Percentiles rank a stretch among this genome's conserved stretches.
Conservation (phyloP, 2,329 filamentous ascomycete genomes). For the Curvularia hawaiiensis region DNA sequence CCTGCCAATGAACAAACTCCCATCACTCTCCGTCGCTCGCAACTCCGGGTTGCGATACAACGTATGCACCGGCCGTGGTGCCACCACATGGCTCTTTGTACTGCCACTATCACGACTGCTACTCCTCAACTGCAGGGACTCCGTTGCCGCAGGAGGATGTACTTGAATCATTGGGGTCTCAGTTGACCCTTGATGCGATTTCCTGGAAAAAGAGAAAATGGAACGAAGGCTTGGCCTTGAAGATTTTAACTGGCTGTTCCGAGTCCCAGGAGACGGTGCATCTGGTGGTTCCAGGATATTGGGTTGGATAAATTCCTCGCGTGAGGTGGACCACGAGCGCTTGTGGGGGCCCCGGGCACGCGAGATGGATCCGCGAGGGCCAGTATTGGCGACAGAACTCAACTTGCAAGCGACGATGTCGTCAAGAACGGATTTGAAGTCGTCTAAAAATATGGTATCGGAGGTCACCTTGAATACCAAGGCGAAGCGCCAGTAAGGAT, state of each 20-base stretch:
- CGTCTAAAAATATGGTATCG: conserved; percentile 45
- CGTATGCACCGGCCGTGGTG: conserved; percentile 26
- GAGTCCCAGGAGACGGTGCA: not conserved
- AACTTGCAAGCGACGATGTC: conserved; percentile 37
- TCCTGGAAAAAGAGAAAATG: conserved; percentile 24
- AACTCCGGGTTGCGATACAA: conserved; percentile 18
- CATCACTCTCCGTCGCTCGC: conserved; percentile 19
- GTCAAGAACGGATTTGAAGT: conserved; percentile 45
- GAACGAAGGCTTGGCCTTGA: conserved; percentile 20
- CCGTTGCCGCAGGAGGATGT: conserved; percentile 25
- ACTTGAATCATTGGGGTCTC: conserved; percentile 32
- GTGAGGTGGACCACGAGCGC: conserved; percentile 21
- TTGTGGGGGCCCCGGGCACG: conserved; percentile 14
- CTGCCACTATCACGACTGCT: conserved; percentile 27
- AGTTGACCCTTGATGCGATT: not conserved
- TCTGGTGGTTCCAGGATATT: conserved; percentile 13
- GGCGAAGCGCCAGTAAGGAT: conserved; percentile 45
- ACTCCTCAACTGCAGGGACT: conserved; percentile 26
- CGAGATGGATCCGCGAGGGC: conserved; percentile 19
- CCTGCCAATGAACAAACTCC: conserved; percentile 25
- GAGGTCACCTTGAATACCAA: conserved; percentile 46
- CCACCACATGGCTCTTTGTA: conserved; percentile 24
- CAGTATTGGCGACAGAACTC: conserved; percentile 24
- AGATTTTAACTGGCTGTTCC: conserved; percentile 7
- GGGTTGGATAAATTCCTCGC: conserved; percentile 30